Conservation (phyloP, 164 flowering plant genomes). For the Chimonanthus praecox region DNA sequence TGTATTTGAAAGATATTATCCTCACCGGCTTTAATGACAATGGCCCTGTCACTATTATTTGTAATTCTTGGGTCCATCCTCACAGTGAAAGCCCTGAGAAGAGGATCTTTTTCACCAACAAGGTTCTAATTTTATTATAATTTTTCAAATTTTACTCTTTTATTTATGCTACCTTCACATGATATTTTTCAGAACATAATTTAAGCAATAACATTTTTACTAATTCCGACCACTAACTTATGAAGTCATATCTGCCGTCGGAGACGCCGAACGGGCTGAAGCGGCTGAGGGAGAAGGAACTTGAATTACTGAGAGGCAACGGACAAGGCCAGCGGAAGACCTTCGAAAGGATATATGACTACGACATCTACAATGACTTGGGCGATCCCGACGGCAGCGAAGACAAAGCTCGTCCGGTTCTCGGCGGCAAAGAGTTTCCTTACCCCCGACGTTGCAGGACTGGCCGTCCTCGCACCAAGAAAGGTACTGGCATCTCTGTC, state of each 20-base stretch:
- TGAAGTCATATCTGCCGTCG: constrained; percentile 59
- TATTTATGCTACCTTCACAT: not conserved
- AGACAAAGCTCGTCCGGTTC: constrained; percentile 34
- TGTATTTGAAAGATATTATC: constrained; percentile 35
- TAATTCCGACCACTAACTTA: too few relatives aligned
- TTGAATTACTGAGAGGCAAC: constrained; percentile 32
- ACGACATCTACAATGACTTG: constrained; percentile 55
- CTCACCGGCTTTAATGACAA: constrained; percentile 32
- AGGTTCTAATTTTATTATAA: constrained; percentile 24
- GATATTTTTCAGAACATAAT: not conserved
- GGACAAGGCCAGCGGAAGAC: constrained; percentile 39
- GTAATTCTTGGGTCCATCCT: constrained; percentile 60
- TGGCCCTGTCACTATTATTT: constrained; percentile 30
- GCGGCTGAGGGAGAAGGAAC: constrained; percentile 38
- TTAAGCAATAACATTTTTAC: not conserved
- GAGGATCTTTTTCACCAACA: constrained; percentile 59
- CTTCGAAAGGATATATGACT: constrained; percentile 53
- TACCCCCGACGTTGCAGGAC: constrained; percentile 72
- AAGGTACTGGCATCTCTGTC: not conserved
- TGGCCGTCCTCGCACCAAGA: constrained; percentile 30
- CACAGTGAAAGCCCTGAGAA: constrained; percentile 32
- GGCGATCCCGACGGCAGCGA: constrained; percentile 44
- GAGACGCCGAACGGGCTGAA: constrained; percentile 52
- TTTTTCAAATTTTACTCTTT: too few relatives aligned
- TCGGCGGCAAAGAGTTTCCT: constrained; percentile 48